A percentile compares a stretch with the other conserved stretches of the same genome.
phyloP scores from a whole-genome alignment of 1,284 basidiomycete genomes.

The Apiotrichum sp. region DNA sequence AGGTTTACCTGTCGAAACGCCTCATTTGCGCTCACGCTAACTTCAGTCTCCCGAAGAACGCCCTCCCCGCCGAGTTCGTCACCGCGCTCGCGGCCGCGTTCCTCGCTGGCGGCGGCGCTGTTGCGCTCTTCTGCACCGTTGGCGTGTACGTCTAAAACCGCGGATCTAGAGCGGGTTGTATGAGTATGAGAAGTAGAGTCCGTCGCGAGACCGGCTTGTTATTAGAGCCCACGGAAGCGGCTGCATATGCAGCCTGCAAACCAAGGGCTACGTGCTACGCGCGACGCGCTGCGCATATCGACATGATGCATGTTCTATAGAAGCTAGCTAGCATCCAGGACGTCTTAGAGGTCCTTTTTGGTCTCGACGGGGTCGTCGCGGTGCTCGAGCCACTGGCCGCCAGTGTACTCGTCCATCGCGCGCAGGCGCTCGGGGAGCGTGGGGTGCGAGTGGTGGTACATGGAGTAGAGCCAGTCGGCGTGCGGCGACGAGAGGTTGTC shows the following conservation, averaged over 20 bases:
- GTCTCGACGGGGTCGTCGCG: conserved; percentile 1
- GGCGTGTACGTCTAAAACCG: conserved; percentile 68
- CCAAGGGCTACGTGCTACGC: too few relatives aligned
- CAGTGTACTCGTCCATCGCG: conserved; percentile 58
- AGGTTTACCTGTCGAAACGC: too few relatives aligned
- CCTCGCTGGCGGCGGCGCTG: conserved; percentile 75
- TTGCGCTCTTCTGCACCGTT: conserved; percentile 75
- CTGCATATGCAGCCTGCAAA: neutral
- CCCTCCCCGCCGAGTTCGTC: conserved; percentile 58
- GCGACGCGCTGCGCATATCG: too few relatives aligned
- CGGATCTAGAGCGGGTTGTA: neutral
- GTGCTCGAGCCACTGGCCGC: conserved; percentile 6
- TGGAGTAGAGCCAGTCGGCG: conserved; percentile 88
- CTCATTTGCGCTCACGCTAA: neutral
- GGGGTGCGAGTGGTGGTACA: conserved; percentile 88
- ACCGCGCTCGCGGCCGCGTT: conserved; percentile 66
- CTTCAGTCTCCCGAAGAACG: conserved; percentile 32
- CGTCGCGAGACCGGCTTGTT: too few relatives aligned
- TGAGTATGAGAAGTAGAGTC: too few relatives aligned
- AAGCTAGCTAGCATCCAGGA: neutral
- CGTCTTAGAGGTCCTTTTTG: conserved; percentile 2
- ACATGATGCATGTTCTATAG: conserved; percentile 4
- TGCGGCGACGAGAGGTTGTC: conserved; percentile 86
- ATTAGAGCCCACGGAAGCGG: too few relatives aligned
- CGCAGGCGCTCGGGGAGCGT: conserved; percentile 78